These are phyloP conservation scores for Lumnitzera racemosa DNA, from an alignment of 345 rosid genomes.

Conservation along the genomic window DNA sequence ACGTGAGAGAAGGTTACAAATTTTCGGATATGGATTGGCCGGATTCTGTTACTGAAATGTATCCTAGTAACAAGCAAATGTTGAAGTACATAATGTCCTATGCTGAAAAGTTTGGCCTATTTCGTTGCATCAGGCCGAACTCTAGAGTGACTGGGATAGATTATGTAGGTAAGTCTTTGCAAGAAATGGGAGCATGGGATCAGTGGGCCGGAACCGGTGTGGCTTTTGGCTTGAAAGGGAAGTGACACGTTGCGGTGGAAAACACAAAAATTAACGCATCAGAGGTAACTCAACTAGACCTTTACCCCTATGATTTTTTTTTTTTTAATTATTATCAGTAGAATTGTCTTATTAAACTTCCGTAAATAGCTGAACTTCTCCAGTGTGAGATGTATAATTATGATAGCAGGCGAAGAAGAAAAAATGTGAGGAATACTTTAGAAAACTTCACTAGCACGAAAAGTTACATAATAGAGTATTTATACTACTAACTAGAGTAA, in stretches of 20 bases:
- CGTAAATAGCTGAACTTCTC: too few species aligned
- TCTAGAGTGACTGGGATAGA: constrained; percentile 20
- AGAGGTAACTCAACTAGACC: constrained; percentile 9
- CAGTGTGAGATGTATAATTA: too few species aligned
- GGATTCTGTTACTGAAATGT: constrained; percentile 4
- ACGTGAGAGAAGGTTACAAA: constrained; percentile 3
- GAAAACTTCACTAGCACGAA: too few species aligned
- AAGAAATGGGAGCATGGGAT: constrained; percentile 30
- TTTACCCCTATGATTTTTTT: too few species aligned
- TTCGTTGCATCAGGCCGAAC: constrained; percentile 20
- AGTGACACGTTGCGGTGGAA: constrained; percentile 28
- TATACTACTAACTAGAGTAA: too few species aligned
- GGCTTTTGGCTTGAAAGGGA: constrained; percentile 28
- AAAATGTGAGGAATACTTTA: too few species aligned
- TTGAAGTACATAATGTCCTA: constrained; percentile 22
- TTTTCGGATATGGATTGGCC: constrained; percentile 48
- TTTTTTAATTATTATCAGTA: too few species aligned
- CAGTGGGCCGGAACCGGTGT: constrained; percentile 30
- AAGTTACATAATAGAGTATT: too few species aligned
- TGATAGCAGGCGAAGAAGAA: too few species aligned
- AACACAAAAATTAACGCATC: constrained; percentile 5
- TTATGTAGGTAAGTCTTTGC: constrained; percentile 19
- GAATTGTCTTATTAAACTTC: too few species aligned
- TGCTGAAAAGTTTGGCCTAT: constrained; percentile 17
- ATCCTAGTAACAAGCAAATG: constrained; percentile 16